These are phyloP conservation scores for Glycyrrhiza uralensis DNA, from an alignment of 306 rosid genomes.

Conservation along the genomic window DNA sequence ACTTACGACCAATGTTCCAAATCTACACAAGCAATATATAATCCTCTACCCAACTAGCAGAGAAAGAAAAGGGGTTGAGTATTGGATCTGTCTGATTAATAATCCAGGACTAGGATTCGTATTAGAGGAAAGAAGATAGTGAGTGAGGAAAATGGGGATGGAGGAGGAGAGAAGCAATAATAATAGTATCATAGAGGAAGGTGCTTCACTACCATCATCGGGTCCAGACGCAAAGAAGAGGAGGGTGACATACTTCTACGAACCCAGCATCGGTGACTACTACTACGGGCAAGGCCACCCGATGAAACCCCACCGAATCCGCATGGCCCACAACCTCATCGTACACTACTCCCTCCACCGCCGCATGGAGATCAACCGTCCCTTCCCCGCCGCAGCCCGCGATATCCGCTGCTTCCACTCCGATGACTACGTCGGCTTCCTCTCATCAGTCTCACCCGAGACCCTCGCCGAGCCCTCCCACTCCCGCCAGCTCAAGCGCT, in stretches of 20 bases:
- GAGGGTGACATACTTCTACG: slow-evolving; percentile 75
- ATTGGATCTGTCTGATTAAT: background rate
- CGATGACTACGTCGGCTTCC: slow-evolving; percentile 63
- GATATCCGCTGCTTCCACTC: slow-evolving; percentile 67
- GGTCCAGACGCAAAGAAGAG: slow-evolving; percentile 61
- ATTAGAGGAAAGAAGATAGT: background rate
- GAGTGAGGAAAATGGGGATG: slow-evolving; percentile 6
- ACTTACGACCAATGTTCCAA: too few relatives aligned
- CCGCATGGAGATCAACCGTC: slow-evolving; percentile 79
- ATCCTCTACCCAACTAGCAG: too few relatives aligned
- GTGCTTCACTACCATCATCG: slow-evolving; percentile 57
- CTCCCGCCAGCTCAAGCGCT: slow-evolving; percentile 69
- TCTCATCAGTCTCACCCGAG: slow-evolving; percentile 58
- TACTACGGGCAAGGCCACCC: slow-evolving; percentile 86
- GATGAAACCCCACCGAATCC: slow-evolving; percentile 82
- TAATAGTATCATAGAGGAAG: slow-evolving; percentile 8
- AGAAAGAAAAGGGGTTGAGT: background rate
- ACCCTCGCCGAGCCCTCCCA: slow-evolving; percentile 39
- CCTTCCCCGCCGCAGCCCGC: slow-evolving; percentile 53
- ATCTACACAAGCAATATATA: too few relatives aligned
- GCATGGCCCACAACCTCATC: slow-evolving; percentile 78
- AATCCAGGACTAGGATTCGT: background rate
- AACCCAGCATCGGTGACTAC: slow-evolving; percentile 73
- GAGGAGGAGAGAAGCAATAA: slow-evolving; percentile 17
- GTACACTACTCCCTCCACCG: slow-evolving; percentile 76